These are phyloP conservation scores for Aotearoamyces nothofagi DNA, from an alignment of 2,329 filamentous ascomycete genomes.

Conservation along the genomic window DNA sequence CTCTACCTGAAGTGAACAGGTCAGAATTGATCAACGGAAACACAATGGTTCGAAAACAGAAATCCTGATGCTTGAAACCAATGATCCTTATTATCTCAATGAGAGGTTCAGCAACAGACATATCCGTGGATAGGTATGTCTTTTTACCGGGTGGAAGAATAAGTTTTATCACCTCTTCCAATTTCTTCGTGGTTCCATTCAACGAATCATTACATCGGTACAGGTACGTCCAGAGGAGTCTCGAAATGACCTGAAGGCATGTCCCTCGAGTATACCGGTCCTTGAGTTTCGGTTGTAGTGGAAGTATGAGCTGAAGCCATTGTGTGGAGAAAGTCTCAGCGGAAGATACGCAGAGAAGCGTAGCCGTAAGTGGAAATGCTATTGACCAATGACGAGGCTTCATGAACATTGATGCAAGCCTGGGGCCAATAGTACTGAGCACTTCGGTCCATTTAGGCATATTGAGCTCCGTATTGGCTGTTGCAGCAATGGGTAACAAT, in stretches of 20 bases:
- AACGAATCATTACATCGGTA: conserved; percentile 66
- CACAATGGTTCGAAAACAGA: conserved; percentile 85
- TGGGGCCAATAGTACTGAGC: conserved; percentile 60
- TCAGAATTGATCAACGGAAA: conserved; percentile 92
- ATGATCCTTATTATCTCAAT: conserved; percentile 92
- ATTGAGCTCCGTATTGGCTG: conserved; percentile 61
- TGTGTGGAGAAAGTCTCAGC: conserved; percentile 71
- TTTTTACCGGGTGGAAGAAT: conserved; percentile 70
- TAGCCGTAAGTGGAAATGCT: conserved; percentile 76
- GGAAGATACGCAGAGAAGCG: conserved; percentile 77
- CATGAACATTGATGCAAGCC: conserved; percentile 68
- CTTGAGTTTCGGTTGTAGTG: conserved; percentile 68
- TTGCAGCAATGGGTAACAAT: conserved; percentile 73
- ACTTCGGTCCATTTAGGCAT: conserved; percentile 80
- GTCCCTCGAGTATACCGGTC: conserved; percentile 66
- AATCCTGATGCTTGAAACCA: conserved; percentile 83
- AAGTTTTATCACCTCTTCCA: conserved; percentile 80
- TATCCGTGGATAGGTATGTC: conserved; percentile 69
- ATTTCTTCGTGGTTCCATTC: conserved; percentile 54
- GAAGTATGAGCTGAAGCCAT: conserved; percentile 71
- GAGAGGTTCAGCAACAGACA: conserved; percentile 71
- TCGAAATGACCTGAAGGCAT: conserved; percentile 78
- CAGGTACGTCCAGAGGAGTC: conserved; percentile 87
- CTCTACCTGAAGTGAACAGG: conserved; percentile 49
- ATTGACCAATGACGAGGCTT: conserved; percentile 89